These are phyloP conservation scores for Dysphania ambrosioides DNA, from an alignment of 148 eudicot genomes.

Conservation along the genomic window DNA sequence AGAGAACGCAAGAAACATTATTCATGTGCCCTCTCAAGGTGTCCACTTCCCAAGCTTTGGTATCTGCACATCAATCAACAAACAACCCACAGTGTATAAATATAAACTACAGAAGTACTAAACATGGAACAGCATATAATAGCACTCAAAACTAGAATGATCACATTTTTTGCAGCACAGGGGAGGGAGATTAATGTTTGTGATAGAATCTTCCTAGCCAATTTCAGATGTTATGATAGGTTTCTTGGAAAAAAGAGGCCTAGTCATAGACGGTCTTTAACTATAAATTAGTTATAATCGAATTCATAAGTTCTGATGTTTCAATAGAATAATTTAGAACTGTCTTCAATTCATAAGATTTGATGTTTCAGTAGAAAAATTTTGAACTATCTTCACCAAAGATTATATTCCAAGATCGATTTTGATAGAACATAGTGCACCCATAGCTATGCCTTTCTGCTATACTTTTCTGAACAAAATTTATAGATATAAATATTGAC, in stretches of 20 bases:
- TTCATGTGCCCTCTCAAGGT: conserved; percentile 95
- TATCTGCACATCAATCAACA: conserved; percentile 45
- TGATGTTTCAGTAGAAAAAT: not conserved
- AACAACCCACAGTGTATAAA: not conserved
- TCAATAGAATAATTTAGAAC: not conserved
- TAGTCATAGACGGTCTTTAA: not conserved
- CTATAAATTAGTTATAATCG: not conserved
- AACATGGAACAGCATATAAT: not conserved
- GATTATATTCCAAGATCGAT: not conserved
- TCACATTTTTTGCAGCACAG: no score
- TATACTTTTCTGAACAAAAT: not conserved
- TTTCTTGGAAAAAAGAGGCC: not conserved
- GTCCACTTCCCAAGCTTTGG: conserved; percentile 99
- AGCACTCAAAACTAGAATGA: not conserved
- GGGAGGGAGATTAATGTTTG: not conserved
- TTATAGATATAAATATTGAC: not conserved
- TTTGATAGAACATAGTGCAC: not conserved
- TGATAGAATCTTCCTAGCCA: not conserved
- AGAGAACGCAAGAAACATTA: conserved; percentile 86
- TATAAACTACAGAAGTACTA: not conserved
- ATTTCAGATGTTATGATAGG: not conserved
- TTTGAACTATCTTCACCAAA: not conserved
- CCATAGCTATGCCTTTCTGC: not conserved
- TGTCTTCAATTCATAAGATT: not conserved
- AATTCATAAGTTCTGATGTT: not conserved